Conservation (phyloP, 2,329 filamentous ascomycete species). For the Phyllosticta ampelicida region DNA sequence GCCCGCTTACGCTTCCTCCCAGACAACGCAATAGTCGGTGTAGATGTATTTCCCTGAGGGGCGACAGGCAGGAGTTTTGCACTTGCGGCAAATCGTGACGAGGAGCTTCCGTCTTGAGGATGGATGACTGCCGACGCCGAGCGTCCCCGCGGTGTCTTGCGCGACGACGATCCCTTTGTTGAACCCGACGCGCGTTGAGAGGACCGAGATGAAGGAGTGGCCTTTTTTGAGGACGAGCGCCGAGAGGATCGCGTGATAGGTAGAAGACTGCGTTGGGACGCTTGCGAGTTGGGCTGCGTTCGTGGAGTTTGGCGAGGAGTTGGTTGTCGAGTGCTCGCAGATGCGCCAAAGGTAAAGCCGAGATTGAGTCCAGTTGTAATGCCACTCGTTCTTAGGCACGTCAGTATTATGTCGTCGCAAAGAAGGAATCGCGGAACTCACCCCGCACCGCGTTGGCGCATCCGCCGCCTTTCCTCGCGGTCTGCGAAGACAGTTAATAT, state of each 20-base stretch:
- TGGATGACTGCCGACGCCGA: constrained; percentile 14
- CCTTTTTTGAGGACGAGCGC: not conserved
- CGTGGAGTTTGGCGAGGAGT: constrained; percentile 14
- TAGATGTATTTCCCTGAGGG: not conserved
- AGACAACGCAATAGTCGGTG: not conserved
- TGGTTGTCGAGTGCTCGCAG: constrained; percentile 19
- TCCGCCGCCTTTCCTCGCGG: constrained; percentile 44
- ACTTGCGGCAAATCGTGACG: not conserved
- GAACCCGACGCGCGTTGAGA: not conserved
- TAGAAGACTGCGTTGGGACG: constrained; percentile 12
- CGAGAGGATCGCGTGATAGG: constrained; percentile 2
- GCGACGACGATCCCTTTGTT: constrained; percentile 13
- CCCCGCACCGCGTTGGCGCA: constrained; percentile 48
- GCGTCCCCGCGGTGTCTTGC: constrained; percentile 18
- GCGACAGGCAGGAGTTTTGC: constrained; percentile 6
- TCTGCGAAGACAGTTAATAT: constrained; percentile 22
- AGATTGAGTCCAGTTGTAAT: constrained; percentile 40
- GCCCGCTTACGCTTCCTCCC: constrained; percentile 5
- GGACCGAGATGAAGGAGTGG: constrained; percentile 12
- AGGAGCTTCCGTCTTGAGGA: constrained; percentile 5
- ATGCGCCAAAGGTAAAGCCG: constrained; percentile 37
- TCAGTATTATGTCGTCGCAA: not conserved
- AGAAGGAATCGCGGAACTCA: constrained; percentile 24
- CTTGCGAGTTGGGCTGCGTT: constrained; percentile 17
- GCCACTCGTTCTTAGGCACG: constrained; percentile 33